Evolutionary conservation across 2,329 filamentous ascomycete genomes (phyloP), one percentile per base, ranked within the genome.

Genomic region (Diaporthe ampelina): DNA sequence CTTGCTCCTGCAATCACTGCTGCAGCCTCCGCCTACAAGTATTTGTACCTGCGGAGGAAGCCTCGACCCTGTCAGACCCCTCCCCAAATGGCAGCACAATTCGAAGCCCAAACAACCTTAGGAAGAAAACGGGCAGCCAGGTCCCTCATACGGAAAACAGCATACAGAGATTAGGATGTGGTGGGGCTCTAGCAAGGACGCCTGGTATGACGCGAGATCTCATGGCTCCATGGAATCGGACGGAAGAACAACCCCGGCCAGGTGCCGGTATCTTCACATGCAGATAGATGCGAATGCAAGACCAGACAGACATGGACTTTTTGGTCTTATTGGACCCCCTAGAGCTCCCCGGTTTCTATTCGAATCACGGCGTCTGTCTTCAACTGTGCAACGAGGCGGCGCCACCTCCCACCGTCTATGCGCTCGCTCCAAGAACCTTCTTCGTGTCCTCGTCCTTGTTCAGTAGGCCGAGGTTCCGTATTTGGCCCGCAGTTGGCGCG

Each of bases 381-480:
- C 40, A 29, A 40, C 48, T 69, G 26, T 48, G 61, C 54, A 75
- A 50, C 50, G 37, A 68, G 37, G 69, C 48, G 50, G 24, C 57
- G 52, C 11, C 32, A 35, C 11, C 29, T 26, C 35, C 59, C 37
- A 35, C 50, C 57, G 52, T 73, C 63, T 45, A 76, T 77, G 79
- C 81, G 65, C 76, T 81, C 68, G 77, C 70, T 48, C 84, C 85
- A 68, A 90, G 78, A 73, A 91, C 88, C 81, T 89, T 88, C 82
- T 92, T 91, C 73, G 92, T 91, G 79, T 97, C 94, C 79, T 97
- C 94, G 78, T 97, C 93, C 84, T 95, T 95, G 81, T 93, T 92
- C 79, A 98, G 81, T 78, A 98, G 84, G 58, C 96, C 96, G 76
- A 98, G 84, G 83, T 93, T 95, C 84, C 95, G 90, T 88, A 98